phyloP scores from a whole-genome alignment of 2,329 filamentous ascomycete genomes.

The Penicillium sp. region DNA sequence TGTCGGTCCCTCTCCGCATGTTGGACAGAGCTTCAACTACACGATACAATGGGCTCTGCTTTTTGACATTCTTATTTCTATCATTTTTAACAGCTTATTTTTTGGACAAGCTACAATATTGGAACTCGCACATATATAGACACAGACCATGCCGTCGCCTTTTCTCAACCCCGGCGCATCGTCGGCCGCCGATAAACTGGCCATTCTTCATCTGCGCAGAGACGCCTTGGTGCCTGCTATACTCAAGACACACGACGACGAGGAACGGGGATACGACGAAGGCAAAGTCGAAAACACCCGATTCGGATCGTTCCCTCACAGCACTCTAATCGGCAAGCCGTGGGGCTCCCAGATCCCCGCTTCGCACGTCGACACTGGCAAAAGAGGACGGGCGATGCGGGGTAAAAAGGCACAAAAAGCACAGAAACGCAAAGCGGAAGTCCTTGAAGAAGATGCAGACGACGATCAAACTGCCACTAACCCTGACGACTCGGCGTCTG shows the following conservation, averaged over 20 bases:
- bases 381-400: slow-evolving; percentile 61
- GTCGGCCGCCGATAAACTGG: slow-evolving; percentile 64
- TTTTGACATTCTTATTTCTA: background rate
- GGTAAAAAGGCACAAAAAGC: slow-evolving; percentile 38
- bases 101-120: background rate
- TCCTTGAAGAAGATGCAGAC: background rate
- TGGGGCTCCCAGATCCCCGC: slow-evolving; percentile 93
- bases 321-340: slow-evolving; percentile 68
- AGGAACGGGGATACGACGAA: slow-evolving; percentile 68
- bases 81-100: background rate
- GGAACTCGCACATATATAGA: background rate
- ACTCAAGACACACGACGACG: slow-evolving; percentile 58
- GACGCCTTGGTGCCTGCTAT: slow-evolving; percentile 77
- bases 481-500: slow-evolving; percentile 19
- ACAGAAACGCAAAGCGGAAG: slow-evolving; percentile 44
- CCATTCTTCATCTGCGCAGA: slow-evolving; percentile 82
- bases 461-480: slow-evolving; percentile 32
- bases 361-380: slow-evolving; percentile 85
- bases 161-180: slow-evolving; percentile 69
- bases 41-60: too few species aligned
- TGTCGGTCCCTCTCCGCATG: too few species aligned
- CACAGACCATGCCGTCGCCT: slow-evolving; percentile 54
- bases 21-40: background rate
- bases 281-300: slow-evolving; percentile 83
- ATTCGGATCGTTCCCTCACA: slow-evolving; percentile 86